Base-by-base conservation (phyloP, 148 eudicot species). In the Fagopyrum homotropicum region DNA sequence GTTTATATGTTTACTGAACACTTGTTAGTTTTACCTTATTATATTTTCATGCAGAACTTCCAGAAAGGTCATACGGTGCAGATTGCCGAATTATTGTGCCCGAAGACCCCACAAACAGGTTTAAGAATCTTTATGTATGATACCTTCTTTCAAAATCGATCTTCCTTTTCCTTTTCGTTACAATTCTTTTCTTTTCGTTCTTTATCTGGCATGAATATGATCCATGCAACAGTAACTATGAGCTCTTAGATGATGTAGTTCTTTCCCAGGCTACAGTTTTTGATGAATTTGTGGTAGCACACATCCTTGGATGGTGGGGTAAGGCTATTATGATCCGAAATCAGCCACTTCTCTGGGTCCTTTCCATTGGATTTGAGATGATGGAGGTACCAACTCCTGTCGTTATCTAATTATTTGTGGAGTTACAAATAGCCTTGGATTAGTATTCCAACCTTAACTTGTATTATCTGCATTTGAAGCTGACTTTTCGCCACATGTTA, bases 261-360 rank as follows among this genome's bases (percentile, higher is more conserved):
- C 52, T 76, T 76, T 78, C 80, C 19, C 75, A 95, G 99, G 97
- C 87, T 46, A 92, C 97, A 49, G 84, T 95, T 60, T 95, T 95
- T 84, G 99, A 95, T 82, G 97, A 90, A 74, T 95, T 95, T 88
- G 92, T 92, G 48, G 49, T 88, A 51, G 99, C 99, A 16, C 99
- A 95, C 85, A 83, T 95, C 48, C 88, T 95, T 76, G 99, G 99
- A 76, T 95, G 99, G 99, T 95, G 99, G 99, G 97, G 99, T 57
- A 95, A 95, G 82, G 99, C 99, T 73, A 95, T 95, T 77, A 90
- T 95, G 99, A 90, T 95, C 79, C 97, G 99, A 73, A 95, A 95
- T 85, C 99, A 92, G 80, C 99, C 99, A 71, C 91, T 95, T 82
- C 86, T 92, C 57, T 95, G 99, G 99, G 87, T 92, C 26, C 84